Conservation (phyloP, 1,284 basidiomycete species). For the Leccinum fuscescens region DNA sequence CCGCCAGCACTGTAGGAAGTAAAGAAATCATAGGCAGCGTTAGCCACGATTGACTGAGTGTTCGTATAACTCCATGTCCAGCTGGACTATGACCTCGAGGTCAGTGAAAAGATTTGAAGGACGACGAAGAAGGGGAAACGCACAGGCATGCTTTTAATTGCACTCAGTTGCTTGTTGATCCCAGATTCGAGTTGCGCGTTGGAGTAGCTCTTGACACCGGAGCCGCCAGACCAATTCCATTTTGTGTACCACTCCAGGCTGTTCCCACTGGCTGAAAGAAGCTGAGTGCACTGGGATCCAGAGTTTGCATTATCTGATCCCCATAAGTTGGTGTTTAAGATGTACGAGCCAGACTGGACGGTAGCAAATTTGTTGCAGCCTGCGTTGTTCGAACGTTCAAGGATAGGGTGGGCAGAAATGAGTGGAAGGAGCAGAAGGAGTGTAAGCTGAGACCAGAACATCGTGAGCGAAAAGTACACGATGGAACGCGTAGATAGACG, state of each 20-base stretch:
- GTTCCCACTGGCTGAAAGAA: conserved; percentile 45
- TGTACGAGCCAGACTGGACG: conserved; percentile 45
- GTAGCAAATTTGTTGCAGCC: conserved; percentile 53
- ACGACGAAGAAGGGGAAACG: conserved; percentile 11
- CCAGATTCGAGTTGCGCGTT: conserved; percentile 53
- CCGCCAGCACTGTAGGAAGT: conserved; percentile 53
- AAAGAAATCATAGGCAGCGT: conserved; percentile 65
- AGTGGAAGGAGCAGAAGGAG: conserved; percentile 24
- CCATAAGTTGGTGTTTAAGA: conserved; percentile 54
- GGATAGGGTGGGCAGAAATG: conserved; percentile 15
- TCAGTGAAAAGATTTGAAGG: background rate
- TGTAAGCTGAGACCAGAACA: conserved; percentile 10
- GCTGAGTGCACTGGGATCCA: conserved; percentile 55
- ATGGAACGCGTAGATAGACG: background rate
- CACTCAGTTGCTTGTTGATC: conserved; percentile 52
- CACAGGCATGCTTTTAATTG: conserved; percentile 56
- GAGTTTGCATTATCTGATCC: conserved; percentile 44
- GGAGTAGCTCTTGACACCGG: conserved; percentile 59
- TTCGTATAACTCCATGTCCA: conserved; percentile 45
- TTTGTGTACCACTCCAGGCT: conserved; percentile 52
- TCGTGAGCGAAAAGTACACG: conserved; percentile 1
- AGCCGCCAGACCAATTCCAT: conserved; percentile 55
- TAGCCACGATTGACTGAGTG: conserved; percentile 39
- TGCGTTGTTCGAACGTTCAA: conserved; percentile 11
- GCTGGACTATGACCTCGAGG: conserved; percentile 30